These are phyloP conservation scores for Hypoxylon trugodes DNA, from an alignment of 495 filamentous ascomycete species.

Conservation along the genomic window DNA sequence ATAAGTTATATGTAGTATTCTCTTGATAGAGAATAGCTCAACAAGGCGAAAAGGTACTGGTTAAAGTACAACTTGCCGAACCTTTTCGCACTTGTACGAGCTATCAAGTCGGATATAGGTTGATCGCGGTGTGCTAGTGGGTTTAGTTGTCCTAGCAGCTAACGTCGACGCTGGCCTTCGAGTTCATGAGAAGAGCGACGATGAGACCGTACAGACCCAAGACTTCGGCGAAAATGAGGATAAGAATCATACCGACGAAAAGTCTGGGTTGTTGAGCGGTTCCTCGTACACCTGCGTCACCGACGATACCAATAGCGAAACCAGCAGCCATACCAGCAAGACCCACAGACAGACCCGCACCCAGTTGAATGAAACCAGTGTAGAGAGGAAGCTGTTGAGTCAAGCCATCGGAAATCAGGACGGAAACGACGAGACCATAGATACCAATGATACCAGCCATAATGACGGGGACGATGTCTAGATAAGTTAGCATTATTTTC, in stretches of 20 bases:
- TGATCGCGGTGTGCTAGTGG: not conserved
- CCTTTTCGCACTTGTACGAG: slow-evolving; percentile 18
- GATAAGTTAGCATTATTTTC: slow-evolving; percentile 29
- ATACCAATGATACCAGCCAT: slow-evolving; percentile 99
- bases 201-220: slow-evolving; percentile 99
- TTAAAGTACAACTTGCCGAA: slow-evolving; percentile 39
- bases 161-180: slow-evolving; percentile 67
- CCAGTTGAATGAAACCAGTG: slow-evolving; percentile 96
- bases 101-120: slow-evolving; percentile 17
- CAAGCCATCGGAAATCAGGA: slow-evolving; percentile 93
- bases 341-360: slow-evolving; percentile 95
- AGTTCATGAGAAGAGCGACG: slow-evolving; percentile 99
- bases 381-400: slow-evolving; percentile 84
- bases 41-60: slow-evolving; percentile 16
- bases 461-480: slow-evolving; percentile 99
- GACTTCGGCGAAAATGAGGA: slow-evolving; percentile 99
- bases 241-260: slow-evolving; percentile 99
- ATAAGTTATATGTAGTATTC: slow-evolving; percentile 24
- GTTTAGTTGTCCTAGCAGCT: slow-evolving; percentile 47
- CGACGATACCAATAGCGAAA: slow-evolving; percentile 99
- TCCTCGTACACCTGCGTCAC: slow-evolving; percentile 98
- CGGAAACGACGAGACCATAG: slow-evolving; percentile 98
- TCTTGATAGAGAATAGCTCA: slow-evolving; percentile 5
- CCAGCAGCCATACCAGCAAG: slow-evolving; percentile 96
- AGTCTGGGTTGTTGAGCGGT: slow-evolving; percentile 96